Evolutionary conservation across 2,329 filamentous ascomycete species (phyloP).

Genomic region (Botrytis medusae): DNA sequence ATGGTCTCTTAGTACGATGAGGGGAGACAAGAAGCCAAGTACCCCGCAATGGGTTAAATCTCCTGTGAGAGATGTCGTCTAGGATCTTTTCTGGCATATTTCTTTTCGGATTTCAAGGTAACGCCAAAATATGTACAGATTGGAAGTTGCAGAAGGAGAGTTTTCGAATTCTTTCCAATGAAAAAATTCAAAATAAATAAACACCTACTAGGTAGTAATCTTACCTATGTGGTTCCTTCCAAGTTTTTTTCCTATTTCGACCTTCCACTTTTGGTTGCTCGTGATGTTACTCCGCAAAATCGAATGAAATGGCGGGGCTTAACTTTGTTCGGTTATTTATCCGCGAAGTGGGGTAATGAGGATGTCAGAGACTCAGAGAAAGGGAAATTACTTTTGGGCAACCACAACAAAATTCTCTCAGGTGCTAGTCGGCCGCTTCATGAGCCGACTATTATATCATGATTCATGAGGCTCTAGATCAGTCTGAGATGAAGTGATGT

Average conservation of each 20-base stretch:
- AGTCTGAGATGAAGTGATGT: not conserved
- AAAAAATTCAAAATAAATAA: not conserved
- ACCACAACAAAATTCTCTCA: not conserved
- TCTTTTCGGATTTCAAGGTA: not conserved
- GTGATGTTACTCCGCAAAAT: not conserved
- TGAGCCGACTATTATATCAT: not conserved
- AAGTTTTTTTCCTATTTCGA: not conserved
- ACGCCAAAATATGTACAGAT: not conserved
- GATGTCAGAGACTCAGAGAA: not conserved
- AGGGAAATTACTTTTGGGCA: not conserved
- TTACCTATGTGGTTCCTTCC: conserved; percentile 1
- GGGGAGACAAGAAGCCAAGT: conserved; percentile 94
- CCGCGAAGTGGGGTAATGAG: conserved; percentile 8
- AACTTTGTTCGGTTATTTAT: not conserved
- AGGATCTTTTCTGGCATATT: conserved; percentile 73
- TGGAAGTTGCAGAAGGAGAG: not conserved
- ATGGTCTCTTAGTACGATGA: conserved; percentile 93
- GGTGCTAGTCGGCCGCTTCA: too few relatives aligned
- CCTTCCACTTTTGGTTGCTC: conserved; percentile 3
- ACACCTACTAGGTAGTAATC: not conserved
- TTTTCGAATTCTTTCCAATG: not conserved
- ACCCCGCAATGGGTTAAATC: conserved; percentile 87
- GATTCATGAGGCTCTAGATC: not conserved
- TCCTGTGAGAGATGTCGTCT: conserved; percentile 93
- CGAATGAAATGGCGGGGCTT: conserved; percentile 4